Evolutionary conservation across 2,329 filamentous ascomycete genomes (phyloP).

Genomic region (Colletotrichum sp.): DNA sequence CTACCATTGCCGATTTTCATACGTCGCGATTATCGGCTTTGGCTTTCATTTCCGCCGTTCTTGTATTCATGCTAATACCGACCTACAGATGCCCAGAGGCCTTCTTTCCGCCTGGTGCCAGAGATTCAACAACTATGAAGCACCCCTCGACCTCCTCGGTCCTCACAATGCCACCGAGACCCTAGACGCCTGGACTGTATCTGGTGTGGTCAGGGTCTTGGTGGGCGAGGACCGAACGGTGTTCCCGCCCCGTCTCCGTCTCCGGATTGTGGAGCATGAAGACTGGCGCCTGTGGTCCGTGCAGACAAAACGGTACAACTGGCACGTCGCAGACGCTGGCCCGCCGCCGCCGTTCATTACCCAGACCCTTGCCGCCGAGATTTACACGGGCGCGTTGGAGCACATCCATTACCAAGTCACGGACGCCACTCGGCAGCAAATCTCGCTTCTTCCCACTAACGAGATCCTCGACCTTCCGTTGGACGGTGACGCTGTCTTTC

Average conservation of each 20-base stretch:
- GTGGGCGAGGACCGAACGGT: neutral
- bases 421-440: neutral
- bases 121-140: neutral
- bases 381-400: neutral
- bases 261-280: neutral
- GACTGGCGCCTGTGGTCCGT: neutral
- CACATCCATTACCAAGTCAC: neutral
- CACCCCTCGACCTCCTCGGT: neutral
- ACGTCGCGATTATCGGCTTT: neutral
- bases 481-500: neutral
- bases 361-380: neutral
- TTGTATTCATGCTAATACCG: neutral
- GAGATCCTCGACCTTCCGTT: constrained; percentile 2
- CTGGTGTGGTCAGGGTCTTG: neutral
- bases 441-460: neutral
- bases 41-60: neutral
- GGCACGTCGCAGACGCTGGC: neutral
- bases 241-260: neutral
- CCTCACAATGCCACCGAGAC: neutral
- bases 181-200: neutral
- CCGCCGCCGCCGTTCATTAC: neutral
- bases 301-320: neutral
- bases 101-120: neutral
- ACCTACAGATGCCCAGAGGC: neutral
- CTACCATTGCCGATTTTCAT: neutral